These are phyloP conservation scores for Chalciporus piperatus DNA, from an alignment of 768 basidiomycete genomes.

Conservation along the genomic window DNA sequence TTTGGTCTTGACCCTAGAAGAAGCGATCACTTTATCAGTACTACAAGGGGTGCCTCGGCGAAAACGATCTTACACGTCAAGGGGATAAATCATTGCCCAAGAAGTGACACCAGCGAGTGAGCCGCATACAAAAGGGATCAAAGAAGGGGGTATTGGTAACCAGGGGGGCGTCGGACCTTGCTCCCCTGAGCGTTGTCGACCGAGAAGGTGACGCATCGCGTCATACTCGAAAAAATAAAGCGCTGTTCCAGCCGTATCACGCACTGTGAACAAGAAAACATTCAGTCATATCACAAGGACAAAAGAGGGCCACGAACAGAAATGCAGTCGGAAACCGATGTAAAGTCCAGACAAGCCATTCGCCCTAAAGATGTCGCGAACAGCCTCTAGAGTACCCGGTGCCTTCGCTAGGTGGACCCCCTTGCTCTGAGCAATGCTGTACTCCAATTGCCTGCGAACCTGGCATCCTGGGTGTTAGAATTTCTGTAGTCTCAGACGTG, in stretches of 20 bases:
- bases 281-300: slow-evolving; percentile 1
- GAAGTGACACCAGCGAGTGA: slow-evolving; percentile 87
- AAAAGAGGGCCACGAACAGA: slow-evolving; percentile 46
- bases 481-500: neutral
- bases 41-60: neutral
- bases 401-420: slow-evolving; percentile 70
- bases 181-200: slow-evolving; percentile 72
- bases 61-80: slow-evolving; percentile 73
- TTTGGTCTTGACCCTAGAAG: slow-evolving; percentile 82
- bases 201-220: slow-evolving; percentile 82
- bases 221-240: slow-evolving; percentile 96
- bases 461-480: slow-evolving; percentile 31
- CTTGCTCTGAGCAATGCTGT: slow-evolving; percentile 80
- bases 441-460: slow-evolving; percentile 91
- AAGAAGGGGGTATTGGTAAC: slow-evolving; percentile 74
- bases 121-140: slow-evolving; percentile 90
- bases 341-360: slow-evolving; percentile 70
- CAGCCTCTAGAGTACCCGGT: slow-evolving; percentile 75
- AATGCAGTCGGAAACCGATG: slow-evolving; percentile 85
- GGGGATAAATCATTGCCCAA: slow-evolving; percentile 90
- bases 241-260: slow-evolving; percentile 86
- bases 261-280: slow-evolving; percentile 45
- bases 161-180: slow-evolving; percentile 81
- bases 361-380: slow-evolving; percentile 69
- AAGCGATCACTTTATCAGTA: neutral